A percentile compares a stretch with the other conserved stretches of the same genome.
These are phyloP conservation scores for Ustilago esculenta DNA, from an alignment of 1,284 basidiomycete species.

Conservation along the genomic window DNA sequence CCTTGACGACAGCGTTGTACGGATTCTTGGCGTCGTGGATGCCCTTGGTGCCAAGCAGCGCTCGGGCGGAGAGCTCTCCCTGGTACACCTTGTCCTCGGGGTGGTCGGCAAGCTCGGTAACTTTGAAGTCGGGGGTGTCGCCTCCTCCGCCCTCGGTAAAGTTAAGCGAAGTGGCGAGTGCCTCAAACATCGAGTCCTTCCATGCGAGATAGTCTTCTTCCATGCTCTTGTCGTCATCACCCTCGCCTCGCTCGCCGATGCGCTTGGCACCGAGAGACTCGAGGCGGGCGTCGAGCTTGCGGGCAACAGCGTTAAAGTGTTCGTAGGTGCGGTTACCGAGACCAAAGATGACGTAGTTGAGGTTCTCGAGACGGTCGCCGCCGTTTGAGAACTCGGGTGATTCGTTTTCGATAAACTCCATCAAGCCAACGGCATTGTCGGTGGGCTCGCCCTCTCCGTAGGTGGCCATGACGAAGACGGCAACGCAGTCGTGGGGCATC, in stretches of 20 bases:
- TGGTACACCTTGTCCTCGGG: conserved; percentile 60
- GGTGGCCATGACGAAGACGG: conserved; percentile 94
- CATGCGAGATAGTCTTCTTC: conserved; percentile 99
- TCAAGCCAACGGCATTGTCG: conserved; percentile 94
- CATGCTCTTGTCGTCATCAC: conserved; percentile 99
- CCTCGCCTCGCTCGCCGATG: conserved; percentile 91
- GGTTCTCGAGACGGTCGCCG: conserved; percentile 78
- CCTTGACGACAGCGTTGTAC: conserved; percentile 82
- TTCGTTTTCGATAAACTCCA: conserved; percentile 88
- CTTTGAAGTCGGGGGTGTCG: conserved; percentile 92
- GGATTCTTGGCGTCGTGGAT: conserved; percentile 98
- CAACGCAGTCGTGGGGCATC: conserved; percentile 83
- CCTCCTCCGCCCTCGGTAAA: conserved; percentile 96
- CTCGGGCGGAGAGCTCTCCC: conserved; percentile 73
- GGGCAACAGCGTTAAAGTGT: conserved; percentile 88
- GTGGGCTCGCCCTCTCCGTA: conserved; percentile 99
- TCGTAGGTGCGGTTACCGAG: conserved; percentile 86
- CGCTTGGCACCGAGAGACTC: conserved; percentile 82
- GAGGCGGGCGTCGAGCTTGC: conserved; percentile 80
- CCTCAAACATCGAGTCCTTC: conserved; percentile 97
- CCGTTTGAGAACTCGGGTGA: conserved; percentile 86
- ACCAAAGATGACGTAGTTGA: conserved; percentile 95
- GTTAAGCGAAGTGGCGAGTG: conserved; percentile 80
- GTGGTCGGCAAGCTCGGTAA: conserved; percentile 77
- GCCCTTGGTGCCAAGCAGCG: conserved; percentile 81